A percentile compares a stretch with the other conserved stretches of the same genome.
Evolutionary conservation across 176 grass and related monocot species (phyloP).

Genomic region (Elaeis guineensis): DNA sequence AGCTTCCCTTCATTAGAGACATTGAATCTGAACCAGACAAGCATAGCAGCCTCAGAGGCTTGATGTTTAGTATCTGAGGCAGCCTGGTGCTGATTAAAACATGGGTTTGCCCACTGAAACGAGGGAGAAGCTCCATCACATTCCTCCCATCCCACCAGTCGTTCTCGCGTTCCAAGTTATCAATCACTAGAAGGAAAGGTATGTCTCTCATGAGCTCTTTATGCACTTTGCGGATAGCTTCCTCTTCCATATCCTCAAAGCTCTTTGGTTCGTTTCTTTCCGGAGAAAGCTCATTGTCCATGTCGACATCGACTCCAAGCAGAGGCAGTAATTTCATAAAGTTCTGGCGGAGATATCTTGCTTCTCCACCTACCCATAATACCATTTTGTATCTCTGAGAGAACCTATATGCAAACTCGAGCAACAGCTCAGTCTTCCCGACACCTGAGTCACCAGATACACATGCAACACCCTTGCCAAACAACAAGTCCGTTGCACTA

Average conservation of each 20-base stretch:
- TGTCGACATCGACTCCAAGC: conserved; percentile 29
- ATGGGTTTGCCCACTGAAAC: conserved; percentile 12
- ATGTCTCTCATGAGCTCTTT: conserved; percentile 49
- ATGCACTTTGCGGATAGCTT: conserved; percentile 39
- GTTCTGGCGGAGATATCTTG: conserved; percentile 37
- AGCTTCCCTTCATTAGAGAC: conserved; percentile 38
- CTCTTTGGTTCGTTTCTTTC: background rate
- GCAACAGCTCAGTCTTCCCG: conserved; percentile 51
- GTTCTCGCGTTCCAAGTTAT: conserved; percentile 53
- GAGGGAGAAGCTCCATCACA: conserved; percentile 40
- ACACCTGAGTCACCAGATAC: conserved; percentile 38
- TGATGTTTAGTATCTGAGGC: conserved; percentile 12
- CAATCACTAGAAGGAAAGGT: conserved; percentile 48
- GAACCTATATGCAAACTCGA: conserved; percentile 49
- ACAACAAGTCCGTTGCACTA: background rate
- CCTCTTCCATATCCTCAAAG: conserved; percentile 34
- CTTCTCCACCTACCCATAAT: conserved; percentile 48
- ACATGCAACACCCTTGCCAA: conserved; percentile 28
- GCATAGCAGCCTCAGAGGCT: conserved; percentile 18
- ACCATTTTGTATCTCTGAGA: conserved; percentile 49
- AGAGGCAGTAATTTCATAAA: conserved; percentile 42
- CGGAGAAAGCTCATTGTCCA: background rate
- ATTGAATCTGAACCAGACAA: conserved; percentile 24
- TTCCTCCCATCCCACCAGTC: conserved; percentile 57
- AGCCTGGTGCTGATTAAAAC: conserved; percentile 46